Evolutionary conservation across 257 asterid genomes (phyloP).

Genomic region (Primulina tabacum): DNA sequence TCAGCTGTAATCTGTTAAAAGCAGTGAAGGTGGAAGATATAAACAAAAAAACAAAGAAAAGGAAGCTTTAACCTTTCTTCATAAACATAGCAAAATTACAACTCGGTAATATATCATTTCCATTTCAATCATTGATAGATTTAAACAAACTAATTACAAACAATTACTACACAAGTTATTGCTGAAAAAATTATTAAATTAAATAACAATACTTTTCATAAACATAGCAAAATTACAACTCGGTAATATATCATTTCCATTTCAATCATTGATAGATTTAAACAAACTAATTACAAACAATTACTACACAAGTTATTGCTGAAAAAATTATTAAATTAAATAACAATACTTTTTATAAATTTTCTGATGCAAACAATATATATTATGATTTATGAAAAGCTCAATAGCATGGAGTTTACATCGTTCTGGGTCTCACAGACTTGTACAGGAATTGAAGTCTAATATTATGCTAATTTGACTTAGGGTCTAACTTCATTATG

Average conservation of each 20-base stretch:
- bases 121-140: neutral
- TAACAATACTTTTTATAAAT: neutral
- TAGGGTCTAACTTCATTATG: too few relatives aligned
- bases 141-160: neutral
- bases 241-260: neutral
- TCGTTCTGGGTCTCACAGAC: too few relatives aligned
- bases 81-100: neutral
- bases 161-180: too few relatives aligned
- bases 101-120: neutral
- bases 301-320: neutral
- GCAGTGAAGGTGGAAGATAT: slow-evolving; percentile 7
- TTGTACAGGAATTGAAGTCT: too few relatives aligned
- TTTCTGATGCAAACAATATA: neutral
- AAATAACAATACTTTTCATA: neutral
- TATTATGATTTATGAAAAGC: neutral
- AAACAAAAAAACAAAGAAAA: neutral
- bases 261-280: neutral
- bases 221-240: neutral
- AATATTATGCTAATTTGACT: too few relatives aligned
- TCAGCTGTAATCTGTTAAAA: slow-evolving; percentile 39
- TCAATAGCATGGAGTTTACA: too few relatives aligned
- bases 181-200: neutral
- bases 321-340: neutral
- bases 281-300: neutral
- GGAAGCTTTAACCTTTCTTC: neutral